Evolutionary conservation across 2,329 filamentous ascomycete genomes (phyloP).

Genomic region (Orbilia blumenaviensis): DNA sequence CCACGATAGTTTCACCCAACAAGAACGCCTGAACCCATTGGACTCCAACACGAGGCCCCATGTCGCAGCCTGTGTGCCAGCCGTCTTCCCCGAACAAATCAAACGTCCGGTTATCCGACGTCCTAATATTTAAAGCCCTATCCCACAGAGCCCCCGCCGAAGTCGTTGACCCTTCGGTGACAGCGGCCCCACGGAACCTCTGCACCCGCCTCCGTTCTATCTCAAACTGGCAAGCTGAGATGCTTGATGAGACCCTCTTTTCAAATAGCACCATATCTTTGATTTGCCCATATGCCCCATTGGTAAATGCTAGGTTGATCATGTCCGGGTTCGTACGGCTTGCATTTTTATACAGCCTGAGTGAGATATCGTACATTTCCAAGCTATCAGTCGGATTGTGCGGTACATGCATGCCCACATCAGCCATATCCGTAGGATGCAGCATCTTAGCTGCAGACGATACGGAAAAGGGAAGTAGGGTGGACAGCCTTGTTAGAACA

Average conservation of each 20-base stretch:
- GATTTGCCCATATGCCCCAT: constrained; percentile 57
- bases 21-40: constrained; percentile 48
- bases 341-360: constrained; percentile 55
- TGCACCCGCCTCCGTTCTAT: constrained; percentile 56
- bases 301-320: constrained; percentile 56
- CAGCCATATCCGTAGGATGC: constrained; percentile 45
- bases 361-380: constrained; percentile 54
- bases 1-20: constrained; percentile 36
- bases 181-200: constrained; percentile 43
- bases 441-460: constrained; percentile 42
- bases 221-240: constrained; percentile 56
- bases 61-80: constrained; percentile 45
- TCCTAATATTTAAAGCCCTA: constrained; percentile 20
- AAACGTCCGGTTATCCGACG: constrained; percentile 47
- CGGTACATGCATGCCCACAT: constrained; percentile 50
- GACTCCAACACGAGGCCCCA: constrained; percentile 39
- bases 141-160: constrained; percentile 42
- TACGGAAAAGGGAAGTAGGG: constrained; percentile 59
- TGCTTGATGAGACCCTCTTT: constrained; percentile 56
- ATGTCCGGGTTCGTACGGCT: constrained; percentile 56
- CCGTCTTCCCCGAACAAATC: constrained; percentile 54
- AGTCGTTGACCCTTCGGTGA: constrained; percentile 11
- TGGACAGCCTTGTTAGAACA: constrained; percentile 61
- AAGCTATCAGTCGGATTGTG: constrained; percentile 49
- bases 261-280: constrained; percentile 57